Evolutionary conservation across 257 asterid genomes (phyloP), one percentile per base, ranked within the genome.

Genomic region (Phtheirospermum japonicum): DNA sequence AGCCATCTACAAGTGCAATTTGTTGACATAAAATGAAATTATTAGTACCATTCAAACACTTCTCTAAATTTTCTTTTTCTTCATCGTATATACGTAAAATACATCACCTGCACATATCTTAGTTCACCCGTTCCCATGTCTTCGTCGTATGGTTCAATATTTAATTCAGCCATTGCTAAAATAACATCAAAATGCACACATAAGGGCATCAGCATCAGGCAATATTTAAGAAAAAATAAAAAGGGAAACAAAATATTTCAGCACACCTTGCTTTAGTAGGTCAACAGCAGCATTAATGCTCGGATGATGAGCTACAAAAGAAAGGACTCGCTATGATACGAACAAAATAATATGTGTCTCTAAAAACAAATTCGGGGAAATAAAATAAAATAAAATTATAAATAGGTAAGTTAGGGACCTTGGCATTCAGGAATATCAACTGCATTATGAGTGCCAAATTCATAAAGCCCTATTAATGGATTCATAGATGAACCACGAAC

Each of bases 371-470:
- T 43, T 18, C 9, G 19, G 10, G 34, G 10, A 61, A n/a, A n/a
- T n/a, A n/a, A n/a, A n/a, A 19, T 10, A 5, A 32, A 57, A 16
- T 8, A 1, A 14, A 30, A 11, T 6, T 42, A 2, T 5, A 36
- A 36, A 57, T 37, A 55, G 13, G 57, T 11, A 28, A 20, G n/a
- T 50, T 30, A 30, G 60, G 32, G 34, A 88, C 98, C 96, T 82
- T 68, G 69, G 85, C 98, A 91, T 51, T 84, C 94, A 30, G 96
- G 98, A 75, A 91, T 91, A 68, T 88, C 95, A 59, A 86, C 87
- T 8, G 84, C 79, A 69, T 84, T 83, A 68, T 91, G 98, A 59
- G 90, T 88, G 40, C 92, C 94, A 77, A 85, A 95, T 73, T 82
- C 85, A 49, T 91, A 91, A 36, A 91, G 90, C 68, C 98, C 98